Base-by-base conservation (phyloP, 768 basidiomycete genomes). In the Epithele typhae region DNA sequence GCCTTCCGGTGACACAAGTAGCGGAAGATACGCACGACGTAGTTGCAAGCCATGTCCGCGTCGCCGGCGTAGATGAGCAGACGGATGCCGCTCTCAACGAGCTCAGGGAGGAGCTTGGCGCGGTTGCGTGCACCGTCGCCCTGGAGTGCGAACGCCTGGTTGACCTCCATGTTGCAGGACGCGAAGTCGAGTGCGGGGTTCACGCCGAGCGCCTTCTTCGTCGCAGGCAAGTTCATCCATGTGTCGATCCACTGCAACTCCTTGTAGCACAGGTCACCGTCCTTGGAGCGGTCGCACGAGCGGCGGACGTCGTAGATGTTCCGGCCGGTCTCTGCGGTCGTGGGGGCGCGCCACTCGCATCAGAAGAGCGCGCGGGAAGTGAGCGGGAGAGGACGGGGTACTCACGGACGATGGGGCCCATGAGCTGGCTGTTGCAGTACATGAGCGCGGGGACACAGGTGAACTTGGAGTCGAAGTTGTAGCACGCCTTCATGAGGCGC, bases 1-100 rank as follows among this genome's bases (percentile, higher is more conserved):
- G n/a, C n/a, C 35, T 4, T 18, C 15, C 7, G 8, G 17, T 14
- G n/a, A 8, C n/a, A 32, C 47, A 25, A 23, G 47, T n/a, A 7
- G 3, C 48, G 45, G 11, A 19, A 19, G 9, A 32, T 17, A 60
- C 76, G 50, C 53, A 79, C 85, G 22, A 88, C 76, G 57, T 76
- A 87, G 67, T 93, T 92, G 73, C 92, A 94, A 86, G 90, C 86
- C 73, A 83, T 79, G 64, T 93, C 91, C 75, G 88, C 87, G 53
- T 87, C 84, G 17, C 88, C 93, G 49, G 93, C 92, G 59, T 96
- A 98, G 35, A 97, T 81, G 24, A 97, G 68, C 36, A 99, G 67
- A 45, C 90, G 71, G 30, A 99, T 73, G 5, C 92, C 94, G 32
- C 82, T 78, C 40, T 92, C 77, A 37, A 99, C 70, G 30, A 99